Conservation (phyloP, 2,329 filamentous ascomycete species). For the Lecanosticta acicola region DNA sequence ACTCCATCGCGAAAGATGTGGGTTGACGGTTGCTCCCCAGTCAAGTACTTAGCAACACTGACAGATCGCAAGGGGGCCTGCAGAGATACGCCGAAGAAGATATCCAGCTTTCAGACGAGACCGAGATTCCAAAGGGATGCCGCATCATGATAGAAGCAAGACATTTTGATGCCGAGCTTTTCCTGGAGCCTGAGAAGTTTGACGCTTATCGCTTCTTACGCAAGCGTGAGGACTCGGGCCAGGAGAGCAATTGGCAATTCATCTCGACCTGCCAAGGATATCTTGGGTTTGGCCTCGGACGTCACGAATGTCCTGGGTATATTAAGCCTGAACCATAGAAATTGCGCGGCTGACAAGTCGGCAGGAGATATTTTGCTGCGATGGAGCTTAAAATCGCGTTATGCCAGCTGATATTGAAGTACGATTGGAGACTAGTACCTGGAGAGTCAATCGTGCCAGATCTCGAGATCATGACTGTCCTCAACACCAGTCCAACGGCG, state of each 20-base stretch:
- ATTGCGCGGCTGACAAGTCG: conserved; percentile 9
- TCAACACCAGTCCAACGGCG: no score
- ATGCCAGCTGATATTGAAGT: conserved; percentile 30
- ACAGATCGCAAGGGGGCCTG: conserved; percentile 12
- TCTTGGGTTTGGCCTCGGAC: conserved; percentile 29
- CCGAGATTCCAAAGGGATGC: conserved; percentile 19
- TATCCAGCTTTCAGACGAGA: conserved; percentile 2
- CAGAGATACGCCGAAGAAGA: not conserved
- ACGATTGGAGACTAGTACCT: conserved; percentile 25
- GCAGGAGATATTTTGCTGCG: conserved; percentile 32
- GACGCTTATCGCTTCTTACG: conserved; percentile 20
- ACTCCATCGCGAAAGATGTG: not conserved
- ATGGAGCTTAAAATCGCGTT: conserved; percentile 33
- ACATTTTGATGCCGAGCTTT: conserved; percentile 4
- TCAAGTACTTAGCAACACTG: no score
- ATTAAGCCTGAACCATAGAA: not conserved
- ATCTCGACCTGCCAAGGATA: conserved; percentile 18
- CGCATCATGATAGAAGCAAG: conserved; percentile 13
- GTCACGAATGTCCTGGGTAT: conserved; percentile 23
- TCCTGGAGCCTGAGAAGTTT: conserved; percentile 20
- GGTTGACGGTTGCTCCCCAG: conserved; percentile 4
- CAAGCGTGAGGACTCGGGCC: conserved; percentile 18
- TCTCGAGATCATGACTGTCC: not conserved
- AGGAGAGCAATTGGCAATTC: conserved; percentile 23
- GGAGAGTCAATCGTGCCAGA: not conserved